Percentiles rank a stretch among this genome's conserved stretches.
Evolutionary conservation across 805 yeast species (phyloP).

Genomic region (Candida lessepsii): DNA sequence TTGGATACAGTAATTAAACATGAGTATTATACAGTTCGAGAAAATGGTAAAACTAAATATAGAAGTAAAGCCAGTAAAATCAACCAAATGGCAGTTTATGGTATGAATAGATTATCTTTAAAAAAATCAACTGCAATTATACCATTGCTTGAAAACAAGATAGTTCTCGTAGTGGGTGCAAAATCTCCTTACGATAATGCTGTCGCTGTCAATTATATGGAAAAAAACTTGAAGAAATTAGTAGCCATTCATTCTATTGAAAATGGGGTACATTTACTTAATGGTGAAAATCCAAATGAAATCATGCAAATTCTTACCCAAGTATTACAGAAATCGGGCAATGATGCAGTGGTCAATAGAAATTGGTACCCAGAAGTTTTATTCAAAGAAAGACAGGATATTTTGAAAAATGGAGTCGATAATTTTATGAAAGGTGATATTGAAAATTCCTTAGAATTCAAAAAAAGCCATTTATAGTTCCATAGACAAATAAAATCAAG

Average conservation of each 20-base stretch:
- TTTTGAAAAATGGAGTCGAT: constrained; percentile 10
- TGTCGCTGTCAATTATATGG: constrained; percentile 31
- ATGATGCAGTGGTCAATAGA: constrained; percentile 18
- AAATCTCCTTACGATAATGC: constrained; percentile 58
- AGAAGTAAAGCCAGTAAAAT: constrained; percentile 29
- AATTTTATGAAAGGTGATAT: constrained; percentile 6
- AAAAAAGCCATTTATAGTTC: constrained; percentile 4
- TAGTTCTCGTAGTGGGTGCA: constrained; percentile 49
- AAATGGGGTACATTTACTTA: constrained; percentile 52
- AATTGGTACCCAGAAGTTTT: constrained; percentile 22
- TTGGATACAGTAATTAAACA: constrained; percentile 44
- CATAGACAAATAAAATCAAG: too few species aligned
- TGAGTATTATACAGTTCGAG: constrained; percentile 27
- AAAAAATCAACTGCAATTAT: constrained; percentile 33
- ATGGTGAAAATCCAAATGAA: constrained; percentile 51
- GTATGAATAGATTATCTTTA: constrained; percentile 36
- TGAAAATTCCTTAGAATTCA: not conserved
- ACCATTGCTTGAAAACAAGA: constrained; percentile 42
- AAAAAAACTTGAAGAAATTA: constrained; percentile 8
- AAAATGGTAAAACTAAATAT: constrained; percentile 8
- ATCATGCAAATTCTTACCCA: constrained; percentile 21
- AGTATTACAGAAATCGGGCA: constrained; percentile 19
- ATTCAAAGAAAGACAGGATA: constrained; percentile 13
- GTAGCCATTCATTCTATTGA: constrained; percentile 24
- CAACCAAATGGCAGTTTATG: constrained; percentile 51